Conservation (phyloP, 176 grass and related monocot species). For the Aegilops longissima region DNA sequence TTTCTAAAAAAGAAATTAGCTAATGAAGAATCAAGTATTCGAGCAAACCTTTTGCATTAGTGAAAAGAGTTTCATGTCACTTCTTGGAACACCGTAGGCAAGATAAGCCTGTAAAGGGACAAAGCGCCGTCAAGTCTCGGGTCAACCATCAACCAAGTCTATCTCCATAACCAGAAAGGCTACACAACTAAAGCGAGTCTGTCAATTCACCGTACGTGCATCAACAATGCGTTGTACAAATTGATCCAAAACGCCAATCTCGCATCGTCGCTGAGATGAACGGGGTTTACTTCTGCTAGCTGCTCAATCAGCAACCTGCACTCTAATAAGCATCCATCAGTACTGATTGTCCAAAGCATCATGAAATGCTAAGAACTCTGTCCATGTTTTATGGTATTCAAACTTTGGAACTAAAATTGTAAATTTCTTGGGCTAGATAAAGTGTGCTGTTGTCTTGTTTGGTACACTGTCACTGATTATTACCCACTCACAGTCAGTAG, state of each 20-base stretch:
- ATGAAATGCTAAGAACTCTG: background rate
- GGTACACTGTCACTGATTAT: too few species aligned
- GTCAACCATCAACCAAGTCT: background rate
- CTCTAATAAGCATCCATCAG: conserved; percentile 32
- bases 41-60: conserved; percentile 91
- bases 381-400: background rate
- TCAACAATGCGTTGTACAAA: conserved; percentile 88
- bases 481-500: background rate
- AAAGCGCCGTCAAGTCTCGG: background rate
- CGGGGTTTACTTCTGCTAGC: conserved; percentile 80
- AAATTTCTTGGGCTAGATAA: background rate
- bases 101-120: conserved; percentile 69
- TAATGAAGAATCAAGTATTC: background rate
- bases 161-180: background rate
- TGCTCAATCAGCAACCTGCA: conserved; percentile 87
- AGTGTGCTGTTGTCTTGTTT: background rate
- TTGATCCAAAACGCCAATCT: conserved; percentile 98
- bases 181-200: conserved; percentile 1
- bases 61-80: conserved; percentile 84
- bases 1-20: too few species aligned
- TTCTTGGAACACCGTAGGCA: conserved; percentile 92
- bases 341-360: background rate
- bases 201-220: conserved; percentile 62
- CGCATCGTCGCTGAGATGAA: conserved; percentile 63
- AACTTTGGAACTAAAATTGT: too few species aligned